Evolutionary conservation across 1,284 basidiomycete genomes (phyloP), one percentile per base, ranked within the genome.

Genomic region (Ganoderma multipileum): DNA sequence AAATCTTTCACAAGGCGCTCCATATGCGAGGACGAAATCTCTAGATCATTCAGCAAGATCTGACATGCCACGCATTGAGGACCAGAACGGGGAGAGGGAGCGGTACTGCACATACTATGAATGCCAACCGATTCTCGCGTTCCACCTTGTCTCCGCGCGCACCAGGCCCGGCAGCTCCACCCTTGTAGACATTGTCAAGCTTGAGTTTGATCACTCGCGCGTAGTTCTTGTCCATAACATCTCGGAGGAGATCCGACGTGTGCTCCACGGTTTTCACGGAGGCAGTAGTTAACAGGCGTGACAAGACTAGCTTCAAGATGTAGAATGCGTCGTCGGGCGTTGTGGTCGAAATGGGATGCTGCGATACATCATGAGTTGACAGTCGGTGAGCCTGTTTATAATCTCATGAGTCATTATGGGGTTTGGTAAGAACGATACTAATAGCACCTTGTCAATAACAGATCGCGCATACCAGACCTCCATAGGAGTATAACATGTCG

Each of bases 271-370:
- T 87, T 2, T 78, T 77, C 0, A 90, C 73, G 2, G 91, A 91
- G 0, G 94, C 95, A 0, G 91, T 92, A 0, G 91, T 91, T 20
- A 97, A 78, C 38, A 95, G 82, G 12, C 96, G 87, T 20, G 87
- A 83, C 5, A 96, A 83, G 2, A 96, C 91, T 3, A 91, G 85
- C 80, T 97, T 98, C 71, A 98, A 82, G 66, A 98, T 92, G 80
- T 97, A 98, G 81, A 98, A 98, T 2, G 92, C 93, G 75, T 98
- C 96, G 78, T 98, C 96, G 0, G 97, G 94, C 0, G 92, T 91
- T 57, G 93, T 88, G 65, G 95, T 91, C 7, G 83, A 85, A 4
- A 83, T 81, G 52, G 86, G 90, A 30, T 75, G 80, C 73, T 94
- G 90, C 1, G 91, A 86, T 30, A 86, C 79, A 79, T 97, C 95